These are phyloP conservation scores for Inosperma sp. DNA, from an alignment of 768 basidiomycete species.

Conservation along the genomic window DNA sequence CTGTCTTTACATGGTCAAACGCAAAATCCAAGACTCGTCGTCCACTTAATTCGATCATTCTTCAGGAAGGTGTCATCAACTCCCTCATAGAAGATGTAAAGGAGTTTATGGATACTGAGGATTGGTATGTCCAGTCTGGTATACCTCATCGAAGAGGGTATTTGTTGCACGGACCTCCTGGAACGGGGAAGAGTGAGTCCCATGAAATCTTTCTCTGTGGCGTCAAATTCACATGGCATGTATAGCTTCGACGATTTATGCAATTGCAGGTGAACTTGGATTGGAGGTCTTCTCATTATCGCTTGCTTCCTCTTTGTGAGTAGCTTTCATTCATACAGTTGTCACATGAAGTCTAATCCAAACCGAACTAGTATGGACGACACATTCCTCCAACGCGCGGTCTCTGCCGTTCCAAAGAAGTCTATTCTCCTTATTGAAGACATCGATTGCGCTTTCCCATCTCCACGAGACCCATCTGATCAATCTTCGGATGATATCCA, in stretches of 20 bases:
- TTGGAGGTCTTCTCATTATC: slow-evolving; percentile 78
- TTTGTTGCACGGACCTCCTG: slow-evolving; percentile 55
- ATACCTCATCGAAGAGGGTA: slow-evolving; percentile 58
- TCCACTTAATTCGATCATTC: slow-evolving; percentile 49
- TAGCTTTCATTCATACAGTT: slow-evolving; percentile 3
- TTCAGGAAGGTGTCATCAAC: slow-evolving; percentile 44
- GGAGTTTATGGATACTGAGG: slow-evolving; percentile 49
- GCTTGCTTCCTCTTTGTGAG: slow-evolving; percentile 44
- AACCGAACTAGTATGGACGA: slow-evolving; percentile 43
- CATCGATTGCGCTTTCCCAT: slow-evolving; percentile 56
- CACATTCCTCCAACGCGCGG: slow-evolving; percentile 41
- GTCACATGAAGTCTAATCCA: neutral
- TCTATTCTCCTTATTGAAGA: slow-evolving; percentile 57
- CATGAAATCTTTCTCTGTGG: neutral
- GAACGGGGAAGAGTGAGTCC: slow-evolving; percentile 53
- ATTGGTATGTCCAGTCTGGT: slow-evolving; percentile 55
- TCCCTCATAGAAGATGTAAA: slow-evolving; percentile 46
- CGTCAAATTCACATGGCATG: slow-evolving; percentile 22
- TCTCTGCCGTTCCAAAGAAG: slow-evolving; percentile 44
- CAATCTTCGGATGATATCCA: neutral
- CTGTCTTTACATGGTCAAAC: slow-evolving; percentile 38
- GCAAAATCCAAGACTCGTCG: slow-evolving; percentile 48
- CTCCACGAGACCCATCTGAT: slow-evolving; percentile 32
- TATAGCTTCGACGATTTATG: slow-evolving; percentile 51
- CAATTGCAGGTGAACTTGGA: slow-evolving; percentile 59